Conservation (phyloP, 768 basidiomycete species). For the Boletus subcaerulescens region DNA sequence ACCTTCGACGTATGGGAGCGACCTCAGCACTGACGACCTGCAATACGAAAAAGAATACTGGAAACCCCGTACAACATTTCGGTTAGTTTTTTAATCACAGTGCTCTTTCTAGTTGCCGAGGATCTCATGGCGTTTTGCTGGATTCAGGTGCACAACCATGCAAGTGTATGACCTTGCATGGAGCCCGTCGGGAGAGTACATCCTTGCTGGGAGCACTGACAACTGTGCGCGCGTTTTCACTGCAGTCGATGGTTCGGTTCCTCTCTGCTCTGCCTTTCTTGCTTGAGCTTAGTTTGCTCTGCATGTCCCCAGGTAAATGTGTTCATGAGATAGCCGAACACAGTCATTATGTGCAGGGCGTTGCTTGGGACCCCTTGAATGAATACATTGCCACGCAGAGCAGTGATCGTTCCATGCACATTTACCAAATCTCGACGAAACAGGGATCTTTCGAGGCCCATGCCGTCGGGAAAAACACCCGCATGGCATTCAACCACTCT, state of each 20-base stretch:
- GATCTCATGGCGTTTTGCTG: constrained; percentile 2
- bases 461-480: constrained; percentile 84
- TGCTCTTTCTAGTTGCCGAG: background rate
- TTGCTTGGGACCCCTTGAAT: constrained; percentile 97
- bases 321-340: constrained; percentile 92
- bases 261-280: background rate
- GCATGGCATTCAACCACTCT: constrained; percentile 63
- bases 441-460: constrained; percentile 86
- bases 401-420: constrained; percentile 93
- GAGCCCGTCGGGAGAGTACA: constrained; percentile 92
- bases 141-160: constrained; percentile 81
- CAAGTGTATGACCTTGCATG: constrained; percentile 98
- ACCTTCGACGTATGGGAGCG: constrained; percentile 75
- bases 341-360: constrained; percentile 95
- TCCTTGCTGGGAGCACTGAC: constrained; percentile 96
- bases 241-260: constrained; percentile 59
- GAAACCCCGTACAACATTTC: constrained; percentile 83
- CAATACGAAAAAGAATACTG: constrained; percentile 94
- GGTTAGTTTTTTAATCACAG: constrained; percentile 43
- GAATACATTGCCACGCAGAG: constrained; percentile 98
- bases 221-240: constrained; percentile 87
- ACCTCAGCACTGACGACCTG: constrained; percentile 70
- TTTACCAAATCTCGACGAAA: constrained; percentile 79
- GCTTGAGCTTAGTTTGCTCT: background rate
- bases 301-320: constrained; percentile 61